Evolutionary conservation across 495 filamentous ascomycete species (phyloP).

Genomic region (Haplographium delicatum): DNA sequence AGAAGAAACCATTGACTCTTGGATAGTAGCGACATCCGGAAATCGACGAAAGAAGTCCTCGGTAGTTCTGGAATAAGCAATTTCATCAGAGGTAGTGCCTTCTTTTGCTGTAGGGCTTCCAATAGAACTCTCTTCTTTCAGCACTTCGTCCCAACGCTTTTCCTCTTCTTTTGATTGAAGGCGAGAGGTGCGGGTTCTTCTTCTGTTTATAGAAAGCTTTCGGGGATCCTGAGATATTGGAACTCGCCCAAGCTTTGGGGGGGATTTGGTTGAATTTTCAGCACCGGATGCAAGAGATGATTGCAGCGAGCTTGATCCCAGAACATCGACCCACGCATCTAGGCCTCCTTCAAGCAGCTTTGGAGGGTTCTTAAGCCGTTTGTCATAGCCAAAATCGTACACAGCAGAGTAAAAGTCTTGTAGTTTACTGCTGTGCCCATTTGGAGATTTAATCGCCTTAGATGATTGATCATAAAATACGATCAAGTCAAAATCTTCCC

Average conservation of each 20-base stretch:
- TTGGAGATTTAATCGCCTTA: constrained; percentile 43
- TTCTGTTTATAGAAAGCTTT: constrained; percentile 34
- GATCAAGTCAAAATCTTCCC: constrained; percentile 77
- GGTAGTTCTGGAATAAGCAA: constrained; percentile 39
- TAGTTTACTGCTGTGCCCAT: constrained; percentile 46
- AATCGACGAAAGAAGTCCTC: constrained; percentile 82
- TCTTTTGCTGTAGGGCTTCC: constrained; percentile 6
- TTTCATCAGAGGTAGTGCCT: constrained; percentile 21
- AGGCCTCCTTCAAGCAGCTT: constrained; percentile 78
- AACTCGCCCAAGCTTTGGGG: constrained; percentile 24
- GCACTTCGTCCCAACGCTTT: constrained; percentile 34
- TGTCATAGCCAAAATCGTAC: constrained; percentile 71
- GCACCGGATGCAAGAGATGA: constrained; percentile 19
- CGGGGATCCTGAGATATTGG: constrained; percentile 33
- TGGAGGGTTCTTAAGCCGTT: constrained; percentile 61
- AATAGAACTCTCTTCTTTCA: constrained; percentile 31
- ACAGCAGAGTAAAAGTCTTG: constrained; percentile 72
- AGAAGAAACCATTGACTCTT: constrained; percentile 65
- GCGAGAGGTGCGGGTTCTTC: constrained; percentile 19
- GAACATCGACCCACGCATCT: constrained; percentile 74
- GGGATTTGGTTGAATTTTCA: constrained; percentile 15
- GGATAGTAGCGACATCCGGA: constrained; percentile 63
- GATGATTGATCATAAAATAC: constrained; percentile 82
- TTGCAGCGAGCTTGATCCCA: constrained; percentile 64
- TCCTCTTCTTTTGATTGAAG: constrained; percentile 35